A percentile compares a stretch with the other conserved stretches of the same genome.
Evolutionary conservation across 345 rosid species (phyloP).

Genomic region (Aegle marmelos): DNA sequence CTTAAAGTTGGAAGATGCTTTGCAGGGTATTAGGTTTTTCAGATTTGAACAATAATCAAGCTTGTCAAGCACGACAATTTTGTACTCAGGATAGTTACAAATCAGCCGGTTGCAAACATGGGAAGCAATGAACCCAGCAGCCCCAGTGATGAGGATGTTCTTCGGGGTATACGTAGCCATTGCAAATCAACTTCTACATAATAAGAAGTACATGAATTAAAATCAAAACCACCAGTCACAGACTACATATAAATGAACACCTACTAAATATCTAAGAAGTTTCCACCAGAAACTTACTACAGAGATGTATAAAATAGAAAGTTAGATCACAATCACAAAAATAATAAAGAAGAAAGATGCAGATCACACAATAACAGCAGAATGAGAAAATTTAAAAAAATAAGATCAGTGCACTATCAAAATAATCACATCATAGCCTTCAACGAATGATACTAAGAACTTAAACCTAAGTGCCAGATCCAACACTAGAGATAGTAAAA

Average conservation of each 20-base stretch:
- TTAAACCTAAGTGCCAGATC: conserved; percentile 1
- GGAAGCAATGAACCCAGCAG: conserved; percentile 73
- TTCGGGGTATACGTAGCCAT: conserved; percentile 49
- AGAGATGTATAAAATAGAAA: not conserved
- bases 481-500: not conserved
- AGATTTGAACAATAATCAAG: conserved; percentile 68
- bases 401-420: not conserved
- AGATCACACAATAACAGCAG: not conserved
- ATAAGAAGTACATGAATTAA: not conserved
- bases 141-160: conserved; percentile 69
- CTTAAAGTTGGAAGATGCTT: conserved; percentile 47
- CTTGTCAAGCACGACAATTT: conserved; percentile 67
- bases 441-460: not conserved
- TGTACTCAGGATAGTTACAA: conserved; percentile 56
- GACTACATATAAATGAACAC: not conserved
- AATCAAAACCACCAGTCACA: not conserved
- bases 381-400: not conserved
- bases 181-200: conserved; percentile 11
- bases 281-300: not conserved
- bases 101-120: conserved; percentile 67
- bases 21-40: conserved; percentile 52
- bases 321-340: not conserved
- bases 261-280: not conserved
- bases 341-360: not conserved
- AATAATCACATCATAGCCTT: not conserved